Evolutionary conservation across 1,139 yeast genomes (phyloP), one percentile per base, ranked within the genome.

Genomic region (Yamadazyma membranifaciens): DNA sequence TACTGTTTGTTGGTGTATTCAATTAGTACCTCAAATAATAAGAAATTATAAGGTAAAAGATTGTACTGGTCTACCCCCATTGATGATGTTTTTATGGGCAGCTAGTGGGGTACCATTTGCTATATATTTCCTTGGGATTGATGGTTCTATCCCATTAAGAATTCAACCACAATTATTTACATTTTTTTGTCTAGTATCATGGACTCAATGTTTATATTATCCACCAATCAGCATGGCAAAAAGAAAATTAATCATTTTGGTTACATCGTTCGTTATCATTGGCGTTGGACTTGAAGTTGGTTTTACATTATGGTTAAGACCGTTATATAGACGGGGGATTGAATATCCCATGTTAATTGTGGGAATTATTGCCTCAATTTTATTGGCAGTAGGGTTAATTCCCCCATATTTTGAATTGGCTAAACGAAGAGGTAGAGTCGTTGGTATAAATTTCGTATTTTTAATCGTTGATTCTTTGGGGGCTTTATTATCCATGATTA

Each of bases 1-100:
- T 12, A 89, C 97, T 0, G 79, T 89, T 4, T 73, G 87, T 46
- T 91, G 97, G 96, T 89, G 96, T 60, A 67, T 89, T 48, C 97
- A 91, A 62, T 67, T 89, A 49, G 72, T 87, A 2, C 97, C 98
- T 2, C 98, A 89, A 59, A 81, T 89, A 39, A 68, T 80, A 40
- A 69, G 80, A 56, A 89, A 91, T 58, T 87, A 75, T 63, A 69
- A 70, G 42, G 73, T 73, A n/a, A 88, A 89, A 54, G 78, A 87
- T 55, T 85, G 95, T 47, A 85, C 82, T 33, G 97, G 98, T 0
- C 62, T 89, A 11, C 96, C 95, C 0, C 88, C 92, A 1, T 15
- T 75, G 32, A 88, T 89, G 96, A 73, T 87, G 78, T 76, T 87
- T 43, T 61, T 88, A 29, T 89, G 96, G 96, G 83, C 88, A 1